phyloP scores from a whole-genome alignment of 2,329 filamentous ascomycete species.

The Endoconidiophora polonica region DNA sequence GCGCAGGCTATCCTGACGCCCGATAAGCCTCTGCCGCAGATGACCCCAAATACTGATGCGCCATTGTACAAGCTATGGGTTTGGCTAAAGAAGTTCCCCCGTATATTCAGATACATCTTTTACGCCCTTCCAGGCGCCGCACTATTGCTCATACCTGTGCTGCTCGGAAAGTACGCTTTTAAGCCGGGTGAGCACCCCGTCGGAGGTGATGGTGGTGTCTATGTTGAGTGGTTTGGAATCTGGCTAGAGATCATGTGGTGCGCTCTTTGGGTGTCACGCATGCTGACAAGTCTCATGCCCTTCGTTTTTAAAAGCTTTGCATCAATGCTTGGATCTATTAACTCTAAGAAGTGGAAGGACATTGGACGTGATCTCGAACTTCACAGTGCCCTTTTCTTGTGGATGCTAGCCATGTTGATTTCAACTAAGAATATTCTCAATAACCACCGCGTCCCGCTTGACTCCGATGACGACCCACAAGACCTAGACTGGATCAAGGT shows the following conservation, averaged over 20 bases:
- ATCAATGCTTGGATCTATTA: constrained; percentile 64
- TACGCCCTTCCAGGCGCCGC: constrained; percentile 31
- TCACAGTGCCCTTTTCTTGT: constrained; percentile 74
- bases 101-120: constrained; percentile 31
- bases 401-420: constrained; percentile 73
- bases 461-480: constrained; percentile 27
- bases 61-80: constrained; percentile 26
- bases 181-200: constrained; percentile 29
- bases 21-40: constrained; percentile 9
- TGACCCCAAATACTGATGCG: constrained; percentile 17
- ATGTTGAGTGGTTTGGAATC: constrained; percentile 79
- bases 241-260: constrained; percentile 93
- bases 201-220: constrained; percentile 53
- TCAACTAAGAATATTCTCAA: constrained; percentile 75
- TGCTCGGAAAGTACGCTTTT: constrained; percentile 27
- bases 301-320: constrained; percentile 34
- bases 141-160: constrained; percentile 29
- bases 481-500: constrained; percentile 53
- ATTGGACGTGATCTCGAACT: constrained; percentile 74
- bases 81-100: constrained; percentile 32
- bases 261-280: constrained; percentile 62
- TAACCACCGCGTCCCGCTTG: constrained; percentile 17
- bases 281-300: constrained; percentile 35
- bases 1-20: constrained; percentile 1
- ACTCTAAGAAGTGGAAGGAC: constrained; percentile 83